Evolutionary conservation across 768 basidiomycete genomes (phyloP).

Genomic region (Naganishia kalamii): DNA sequence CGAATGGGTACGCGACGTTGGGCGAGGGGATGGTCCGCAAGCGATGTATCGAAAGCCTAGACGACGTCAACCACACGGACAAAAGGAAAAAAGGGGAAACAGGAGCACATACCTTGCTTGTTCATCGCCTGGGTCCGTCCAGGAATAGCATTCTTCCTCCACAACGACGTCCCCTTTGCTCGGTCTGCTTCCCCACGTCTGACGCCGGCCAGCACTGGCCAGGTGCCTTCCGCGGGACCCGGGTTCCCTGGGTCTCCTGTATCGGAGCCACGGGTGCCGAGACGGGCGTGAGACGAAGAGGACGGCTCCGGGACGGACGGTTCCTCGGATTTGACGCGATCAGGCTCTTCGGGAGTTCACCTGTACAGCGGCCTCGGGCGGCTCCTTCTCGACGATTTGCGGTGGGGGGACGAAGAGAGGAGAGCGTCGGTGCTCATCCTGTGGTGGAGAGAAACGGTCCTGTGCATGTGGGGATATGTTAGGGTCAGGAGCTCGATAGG

Average conservation of each 20-base stretch:
- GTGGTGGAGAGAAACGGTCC: no score
- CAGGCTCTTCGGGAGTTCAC: no score
- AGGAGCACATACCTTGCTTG: constrained; percentile 29
- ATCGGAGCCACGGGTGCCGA: constrained; percentile 3
- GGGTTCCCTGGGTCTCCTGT: not conserved
- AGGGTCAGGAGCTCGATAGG: no score
- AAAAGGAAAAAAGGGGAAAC: not conserved
- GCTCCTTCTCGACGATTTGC: no score
- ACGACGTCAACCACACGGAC: not conserved
- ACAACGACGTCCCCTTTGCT: not conserved
- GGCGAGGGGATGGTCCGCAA: constrained; percentile 34
- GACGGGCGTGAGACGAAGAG: not conserved
- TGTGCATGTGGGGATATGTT: no score
- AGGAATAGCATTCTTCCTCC: constrained; percentile 40
- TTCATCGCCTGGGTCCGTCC: constrained; percentile 43
- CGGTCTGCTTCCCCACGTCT: not conserved
- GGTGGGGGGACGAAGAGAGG: not conserved
- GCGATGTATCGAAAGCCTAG: constrained; percentile 40
- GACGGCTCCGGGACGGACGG: not conserved
- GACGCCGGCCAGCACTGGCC: not conserved
- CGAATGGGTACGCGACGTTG: constrained; percentile 32
- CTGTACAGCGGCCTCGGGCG: no score
- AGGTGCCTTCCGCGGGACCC: not conserved
- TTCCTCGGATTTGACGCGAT: not conserved
- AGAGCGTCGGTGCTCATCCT: not conserved